A percentile compares a stretch with the other conserved stretches of the same genome.
Evolutionary conservation across 2,329 filamentous ascomycete genomes (phyloP).

Genomic region (Epicoccum sorghinum): DNA sequence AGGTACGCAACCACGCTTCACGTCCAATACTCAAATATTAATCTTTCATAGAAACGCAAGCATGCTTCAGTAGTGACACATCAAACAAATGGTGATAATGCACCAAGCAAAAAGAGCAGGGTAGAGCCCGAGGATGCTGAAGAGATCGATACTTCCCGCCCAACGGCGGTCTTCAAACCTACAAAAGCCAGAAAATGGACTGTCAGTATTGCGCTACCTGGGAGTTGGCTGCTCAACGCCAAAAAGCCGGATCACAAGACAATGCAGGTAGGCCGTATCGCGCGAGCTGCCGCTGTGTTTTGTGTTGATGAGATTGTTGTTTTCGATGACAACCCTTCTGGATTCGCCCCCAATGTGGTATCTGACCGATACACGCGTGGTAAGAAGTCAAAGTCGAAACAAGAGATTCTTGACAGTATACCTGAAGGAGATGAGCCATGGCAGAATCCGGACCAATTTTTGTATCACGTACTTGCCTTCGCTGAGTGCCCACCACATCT

Average conservation of each 20-base stretch:
- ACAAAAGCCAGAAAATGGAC: slow-evolving; percentile 71
- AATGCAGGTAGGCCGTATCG: slow-evolving; percentile 73
- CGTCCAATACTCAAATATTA: background rate
- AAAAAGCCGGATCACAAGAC: slow-evolving; percentile 78
- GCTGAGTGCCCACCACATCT: slow-evolving; percentile 86
- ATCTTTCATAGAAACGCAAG: slow-evolving; percentile 31
- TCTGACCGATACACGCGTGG: slow-evolving; percentile 27
- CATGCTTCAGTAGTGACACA: slow-evolving; percentile 26
- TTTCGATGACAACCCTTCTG: slow-evolving; percentile 71
- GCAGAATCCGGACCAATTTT: slow-evolving; percentile 77
- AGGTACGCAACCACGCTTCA: background rate
- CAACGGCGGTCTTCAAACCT: slow-evolving; percentile 71
- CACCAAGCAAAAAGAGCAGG: slow-evolving; percentile 27
- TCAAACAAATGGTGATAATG: slow-evolving; percentile 18
- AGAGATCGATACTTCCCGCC: slow-evolving; percentile 65
- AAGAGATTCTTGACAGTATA: slow-evolving; percentile 48
- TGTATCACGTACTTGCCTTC: slow-evolving; percentile 79
- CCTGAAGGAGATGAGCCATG: slow-evolving; percentile 59
- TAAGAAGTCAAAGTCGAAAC: slow-evolving; percentile 40
- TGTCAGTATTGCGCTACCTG: slow-evolving; percentile 77
- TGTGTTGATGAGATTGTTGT: slow-evolving; percentile 83
- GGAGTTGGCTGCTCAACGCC: slow-evolving; percentile 70
- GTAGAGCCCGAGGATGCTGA: slow-evolving; percentile 16
- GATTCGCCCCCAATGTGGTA: slow-evolving; percentile 30
- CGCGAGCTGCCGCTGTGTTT: slow-evolving; percentile 81